These are phyloP conservation scores for Pueraria montana DNA, from an alignment of 306 rosid species.

Conservation along the genomic window DNA sequence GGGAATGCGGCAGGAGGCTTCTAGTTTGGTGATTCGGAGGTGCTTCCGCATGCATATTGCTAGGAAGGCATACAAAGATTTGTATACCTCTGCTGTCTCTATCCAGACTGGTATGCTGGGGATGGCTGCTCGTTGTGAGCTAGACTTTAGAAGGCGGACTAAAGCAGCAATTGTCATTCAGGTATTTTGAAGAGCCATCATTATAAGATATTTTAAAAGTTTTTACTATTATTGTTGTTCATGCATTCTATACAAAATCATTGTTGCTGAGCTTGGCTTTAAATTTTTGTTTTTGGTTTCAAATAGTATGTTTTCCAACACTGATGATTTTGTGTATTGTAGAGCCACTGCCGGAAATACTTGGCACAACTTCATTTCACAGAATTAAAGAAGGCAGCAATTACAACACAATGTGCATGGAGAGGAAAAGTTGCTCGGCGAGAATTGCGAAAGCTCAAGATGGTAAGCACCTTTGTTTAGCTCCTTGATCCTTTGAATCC, in stretches of 20 bases:
- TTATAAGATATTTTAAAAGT: neutral
- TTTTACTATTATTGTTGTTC: constrained; percentile 23
- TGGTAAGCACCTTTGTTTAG: constrained; percentile 58
- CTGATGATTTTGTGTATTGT: constrained; percentile 48
- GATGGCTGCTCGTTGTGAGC: constrained; percentile 77
- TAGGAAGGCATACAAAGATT: constrained; percentile 70
- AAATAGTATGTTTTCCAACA: constrained; percentile 23
- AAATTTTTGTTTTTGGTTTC: constrained; percentile 43
- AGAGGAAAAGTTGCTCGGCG: constrained; percentile 83
- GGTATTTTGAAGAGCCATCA: constrained; percentile 52
- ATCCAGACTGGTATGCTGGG: constrained; percentile 85
- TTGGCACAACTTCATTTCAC: constrained; percentile 67
- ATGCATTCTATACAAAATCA: constrained; percentile 26
- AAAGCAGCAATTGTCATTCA: constrained; percentile 83
- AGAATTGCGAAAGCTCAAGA: constrained; percentile 80
- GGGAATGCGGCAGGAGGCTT: constrained; percentile 71
- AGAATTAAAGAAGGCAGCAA: constrained; percentile 75
- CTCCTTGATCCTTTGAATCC: too few species aligned
- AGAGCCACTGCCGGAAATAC: constrained; percentile 81
- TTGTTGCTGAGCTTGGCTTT: constrained; percentile 36
- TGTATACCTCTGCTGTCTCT: constrained; percentile 65
- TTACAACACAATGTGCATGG: constrained; percentile 90
- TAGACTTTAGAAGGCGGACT: constrained; percentile 71
- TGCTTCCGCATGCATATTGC: constrained; percentile 75
- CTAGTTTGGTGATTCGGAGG: constrained; percentile 74